phyloP scores from a whole-genome alignment of 805 yeast genomes.

The Cephaloascus fragrans region DNA sequence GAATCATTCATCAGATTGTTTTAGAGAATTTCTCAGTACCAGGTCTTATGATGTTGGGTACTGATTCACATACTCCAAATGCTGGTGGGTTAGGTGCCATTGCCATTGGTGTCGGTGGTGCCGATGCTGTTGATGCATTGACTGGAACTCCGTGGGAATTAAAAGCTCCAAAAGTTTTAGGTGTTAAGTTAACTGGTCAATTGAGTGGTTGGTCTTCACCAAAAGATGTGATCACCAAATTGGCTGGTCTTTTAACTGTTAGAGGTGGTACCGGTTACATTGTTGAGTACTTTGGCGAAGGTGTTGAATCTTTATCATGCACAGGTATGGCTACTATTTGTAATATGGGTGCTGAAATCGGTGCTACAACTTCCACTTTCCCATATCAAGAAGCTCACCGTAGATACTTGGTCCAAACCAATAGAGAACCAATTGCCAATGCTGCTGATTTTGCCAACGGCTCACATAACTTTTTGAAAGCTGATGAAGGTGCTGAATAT shows the following conservation, averaged over 20 bases:
- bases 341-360: constrained; percentile 99
- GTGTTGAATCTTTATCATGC: constrained; percentile 80
- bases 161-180: constrained; percentile 91
- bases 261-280: constrained; percentile 97
- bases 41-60: constrained; percentile 94
- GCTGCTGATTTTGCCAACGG: constrained; percentile 59
- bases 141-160: constrained; percentile 98
- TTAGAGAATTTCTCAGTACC: constrained; percentile 95
- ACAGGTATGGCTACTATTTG: constrained; percentile 99
- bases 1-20: constrained; percentile 96
- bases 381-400: constrained; percentile 81
- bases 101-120: constrained; percentile 99
- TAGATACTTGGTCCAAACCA: constrained; percentile 75
- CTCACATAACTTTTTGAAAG: constrained; percentile 54
- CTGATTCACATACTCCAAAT: constrained; percentile 98
- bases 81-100: constrained; percentile 99
- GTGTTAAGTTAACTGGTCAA: constrained; percentile 86
- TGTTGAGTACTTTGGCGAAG: constrained; percentile 95
- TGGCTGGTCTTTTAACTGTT: constrained; percentile 90
- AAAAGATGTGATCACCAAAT: constrained; percentile 86
- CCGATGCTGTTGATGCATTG: constrained; percentile 97
- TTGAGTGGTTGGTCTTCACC: constrained; percentile 95
- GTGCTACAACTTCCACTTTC: constrained; percentile 97
- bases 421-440: constrained; percentile 73
- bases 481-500: constrained; percentile 85